Conservation (phyloP, 2,329 filamentous ascomycete genomes). For the Orbilia quercus region DNA sequence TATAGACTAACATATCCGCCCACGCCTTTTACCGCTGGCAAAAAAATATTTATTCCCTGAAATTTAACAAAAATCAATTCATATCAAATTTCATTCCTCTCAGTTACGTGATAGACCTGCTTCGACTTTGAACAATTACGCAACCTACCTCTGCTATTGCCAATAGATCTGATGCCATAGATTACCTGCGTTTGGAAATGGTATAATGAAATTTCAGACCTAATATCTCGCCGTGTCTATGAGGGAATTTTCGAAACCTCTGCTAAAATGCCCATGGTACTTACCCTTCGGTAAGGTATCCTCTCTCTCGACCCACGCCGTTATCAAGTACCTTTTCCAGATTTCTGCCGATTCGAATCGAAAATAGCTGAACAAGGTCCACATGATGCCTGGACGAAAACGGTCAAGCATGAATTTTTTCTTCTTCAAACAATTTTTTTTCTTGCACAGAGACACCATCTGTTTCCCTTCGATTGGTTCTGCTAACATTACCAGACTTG, state of each 20-base stretch:
- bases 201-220: slow-evolving; percentile 23
- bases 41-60: slow-evolving; percentile 4
- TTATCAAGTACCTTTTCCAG: slow-evolving; percentile 12
- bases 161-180: slow-evolving; percentile 23
- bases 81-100: not conserved
- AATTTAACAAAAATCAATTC: not conserved
- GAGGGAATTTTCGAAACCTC: slow-evolving; percentile 51
- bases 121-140: slow-evolving; percentile 16
- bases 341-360: slow-evolving; percentile 48
- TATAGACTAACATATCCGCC: slow-evolving; percentile 48
- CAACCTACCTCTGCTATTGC: slow-evolving; percentile 27
- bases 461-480: slow-evolving; percentile 55
- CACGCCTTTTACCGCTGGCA: slow-evolving; percentile 25
- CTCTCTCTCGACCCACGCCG: not conserved
- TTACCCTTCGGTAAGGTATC: slow-evolving; percentile 2
- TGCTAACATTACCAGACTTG: slow-evolving; percentile 39
- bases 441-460: slow-evolving; percentile 25
- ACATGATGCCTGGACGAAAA: slow-evolving; percentile 53
- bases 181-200: slow-evolving; percentile 32
- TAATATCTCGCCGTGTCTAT: slow-evolving; percentile 36
- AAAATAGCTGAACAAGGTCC: slow-evolving; percentile 34
- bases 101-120: not conserved
- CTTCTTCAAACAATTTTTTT: slow-evolving; percentile 2
- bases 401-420: slow-evolving; percentile 43
- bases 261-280: too few relatives aligned